Conservation (phyloP, 2,329 filamentous ascomycete genomes). For the Penicillium sp. region DNA sequence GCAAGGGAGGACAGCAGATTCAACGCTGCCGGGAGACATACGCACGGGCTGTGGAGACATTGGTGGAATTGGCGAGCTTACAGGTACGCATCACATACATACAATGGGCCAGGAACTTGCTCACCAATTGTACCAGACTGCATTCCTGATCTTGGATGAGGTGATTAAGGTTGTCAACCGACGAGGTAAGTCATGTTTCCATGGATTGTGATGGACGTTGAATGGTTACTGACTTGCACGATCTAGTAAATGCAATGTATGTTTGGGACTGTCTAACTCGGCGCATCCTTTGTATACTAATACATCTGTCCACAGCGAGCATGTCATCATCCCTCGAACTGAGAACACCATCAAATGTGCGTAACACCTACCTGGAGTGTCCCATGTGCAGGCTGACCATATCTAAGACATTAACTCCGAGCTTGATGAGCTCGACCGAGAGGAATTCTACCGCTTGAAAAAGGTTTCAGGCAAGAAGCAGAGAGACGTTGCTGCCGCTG, state of each 20-base stretch:
- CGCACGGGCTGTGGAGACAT: constrained; percentile 87
- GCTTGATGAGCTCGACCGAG: constrained; percentile 92
- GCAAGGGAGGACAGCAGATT: constrained; percentile 96
- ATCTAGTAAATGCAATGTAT: constrained; percentile 84
- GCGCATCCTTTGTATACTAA: constrained; percentile 14
- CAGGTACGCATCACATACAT: constrained; percentile 54
- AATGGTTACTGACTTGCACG: constrained; percentile 22
- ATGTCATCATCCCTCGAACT: constrained; percentile 89
- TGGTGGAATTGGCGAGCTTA: constrained; percentile 90
- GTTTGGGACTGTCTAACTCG: constrained; percentile 28
- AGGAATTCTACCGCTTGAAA: constrained; percentile 97
- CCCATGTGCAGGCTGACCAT: constrained; percentile 1
- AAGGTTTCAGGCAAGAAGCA: constrained; percentile 89
- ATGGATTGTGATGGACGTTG: neutral
- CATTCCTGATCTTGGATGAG: constrained; percentile 96
- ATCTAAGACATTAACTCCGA: constrained; percentile 90
- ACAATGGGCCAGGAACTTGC: neutral
- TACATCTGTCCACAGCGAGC: constrained; percentile 37
- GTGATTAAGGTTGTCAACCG: constrained; percentile 99
- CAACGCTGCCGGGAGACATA: constrained; percentile 95
- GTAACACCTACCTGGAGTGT: neutral
- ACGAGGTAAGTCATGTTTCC: constrained; percentile 62
- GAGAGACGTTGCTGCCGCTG: constrained; percentile 68
- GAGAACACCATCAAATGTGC: constrained; percentile 99
- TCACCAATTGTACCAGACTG: constrained; percentile 59